Evolutionary conservation across 139 green algal species (phyloP), one percentile per base, ranked within the genome.

Genomic region (Eudorina sp.): DNA sequence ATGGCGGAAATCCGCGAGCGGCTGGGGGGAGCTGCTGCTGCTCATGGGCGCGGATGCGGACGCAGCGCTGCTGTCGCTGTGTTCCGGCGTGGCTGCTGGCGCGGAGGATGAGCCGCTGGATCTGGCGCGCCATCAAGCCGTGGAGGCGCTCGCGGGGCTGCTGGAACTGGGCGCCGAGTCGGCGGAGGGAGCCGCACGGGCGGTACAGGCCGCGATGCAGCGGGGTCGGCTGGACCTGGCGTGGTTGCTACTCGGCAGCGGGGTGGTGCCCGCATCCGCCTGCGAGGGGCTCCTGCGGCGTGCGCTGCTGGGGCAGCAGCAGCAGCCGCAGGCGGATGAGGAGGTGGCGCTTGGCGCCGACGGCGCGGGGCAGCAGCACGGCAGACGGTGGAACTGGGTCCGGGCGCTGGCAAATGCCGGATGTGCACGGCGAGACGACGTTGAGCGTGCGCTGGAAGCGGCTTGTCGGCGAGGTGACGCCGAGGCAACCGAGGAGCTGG

Each of bases 231-330:
- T n/a, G 43, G 73, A 46, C 29, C 48, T 0, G n/a, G 75, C 48
- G 25, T 27, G 73, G 45, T 3, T 64, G 48, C 75, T 83, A 51
- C 75, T 83, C 31, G 14, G 31, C 31, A 19, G 31, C 6, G 75
- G 75, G 18, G 75, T 31, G 16, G 75, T 83, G 75, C 4, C 40
- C 25, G 34, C 29, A 1, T 48, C 14, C 11, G 75, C n/a, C 48
- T 83, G 75, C 31, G 48, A 36, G 34, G 75, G 6, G 48, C 34
- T 83, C n/a, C 51, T 83, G 75, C 25, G n/a, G 45, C 73, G 43
- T 31, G 40, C 40, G 41, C 16, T 55, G 40, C n/a, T n/a, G 40
- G 70, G 3, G 40, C 16, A 36, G 36, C 34, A 55, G 41, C 72
- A 3, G 40, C 72, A 36, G 43, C 73, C 4, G 73, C 45, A 81